Conservation (phyloP, 139 green algal genomes). For the Chlamydomonas applanata region DNA sequence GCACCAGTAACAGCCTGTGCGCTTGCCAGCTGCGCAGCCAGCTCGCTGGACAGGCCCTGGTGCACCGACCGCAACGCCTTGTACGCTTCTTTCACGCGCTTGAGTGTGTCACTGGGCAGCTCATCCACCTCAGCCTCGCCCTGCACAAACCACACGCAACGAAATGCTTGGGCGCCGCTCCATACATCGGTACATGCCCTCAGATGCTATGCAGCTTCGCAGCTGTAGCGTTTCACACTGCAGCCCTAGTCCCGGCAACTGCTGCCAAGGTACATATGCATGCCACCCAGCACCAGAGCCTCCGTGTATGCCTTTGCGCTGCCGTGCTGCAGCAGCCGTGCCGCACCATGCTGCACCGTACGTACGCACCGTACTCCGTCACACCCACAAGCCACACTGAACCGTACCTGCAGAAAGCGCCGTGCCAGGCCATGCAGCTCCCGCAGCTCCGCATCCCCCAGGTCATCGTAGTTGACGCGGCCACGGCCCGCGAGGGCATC, state of each 20-base stretch:
- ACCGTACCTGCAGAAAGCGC: slow-evolving; percentile 30
- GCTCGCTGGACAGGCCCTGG: slow-evolving; percentile 5
- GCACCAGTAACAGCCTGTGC: too few species aligned
- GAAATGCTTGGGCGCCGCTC: background rate
- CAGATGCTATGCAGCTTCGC: too few species aligned
- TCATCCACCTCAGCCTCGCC: slow-evolving; percentile 54
- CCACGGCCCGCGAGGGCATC: slow-evolving; percentile 64
- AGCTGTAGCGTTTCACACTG: too few species aligned
- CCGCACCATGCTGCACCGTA: too few species aligned
- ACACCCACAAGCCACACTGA: background rate
- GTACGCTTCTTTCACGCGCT: slow-evolving; percentile 65
- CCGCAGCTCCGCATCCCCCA: slow-evolving; percentile 53
- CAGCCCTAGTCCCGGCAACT: too few species aligned
- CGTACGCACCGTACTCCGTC: too few species aligned
- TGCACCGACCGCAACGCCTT: slow-evolving; percentile 47
- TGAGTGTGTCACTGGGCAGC: slow-evolving; percentile 61
- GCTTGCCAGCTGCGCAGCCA: slow-evolving; percentile 21
- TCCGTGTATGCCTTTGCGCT: too few species aligned
- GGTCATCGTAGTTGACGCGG: slow-evolving; percentile 65
- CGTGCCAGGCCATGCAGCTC: slow-evolving; percentile 55
- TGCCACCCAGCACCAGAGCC: too few species aligned
- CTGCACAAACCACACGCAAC: slow-evolving; percentile 8
- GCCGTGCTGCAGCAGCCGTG: too few species aligned
- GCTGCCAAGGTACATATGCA: too few species aligned
- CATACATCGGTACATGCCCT: too few species aligned